phyloP scores from a whole-genome alignment of 2,329 filamentous ascomycete genomes.

The Penicillium glabrum region DNA sequence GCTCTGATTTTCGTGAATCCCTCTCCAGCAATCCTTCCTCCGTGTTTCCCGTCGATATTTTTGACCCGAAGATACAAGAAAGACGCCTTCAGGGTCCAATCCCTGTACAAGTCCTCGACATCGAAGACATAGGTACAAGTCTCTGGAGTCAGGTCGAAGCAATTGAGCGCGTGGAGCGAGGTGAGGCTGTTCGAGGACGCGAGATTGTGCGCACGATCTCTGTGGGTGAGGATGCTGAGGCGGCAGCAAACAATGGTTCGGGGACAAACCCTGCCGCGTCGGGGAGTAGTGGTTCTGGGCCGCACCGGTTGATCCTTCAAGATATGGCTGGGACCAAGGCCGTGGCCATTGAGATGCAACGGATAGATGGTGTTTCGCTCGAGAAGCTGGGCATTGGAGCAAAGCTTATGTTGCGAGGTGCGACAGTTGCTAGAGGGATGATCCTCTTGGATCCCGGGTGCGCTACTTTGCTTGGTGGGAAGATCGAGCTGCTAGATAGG shows the following conservation, averaged over 20 bases:
- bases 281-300: constrained; percentile 45
- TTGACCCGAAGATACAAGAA: constrained; percentile 56
- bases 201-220: constrained; percentile 76
- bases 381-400: constrained; percentile 67
- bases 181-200: constrained; percentile 61
- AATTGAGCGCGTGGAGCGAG: constrained; percentile 53
- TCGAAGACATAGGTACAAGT: constrained; percentile 78
- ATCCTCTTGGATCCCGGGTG: constrained; percentile 71
- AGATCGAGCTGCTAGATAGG: constrained; percentile 77
- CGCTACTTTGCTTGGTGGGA: constrained; percentile 79
- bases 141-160: constrained; percentile 86
- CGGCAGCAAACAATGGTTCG: constrained; percentile 19
- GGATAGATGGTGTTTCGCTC: constrained; percentile 65
- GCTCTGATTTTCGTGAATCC: constrained; percentile 70
- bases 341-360: constrained; percentile 70
- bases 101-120: constrained; percentile 77
- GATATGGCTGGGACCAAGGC: constrained; percentile 70
- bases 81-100: constrained; percentile 60
- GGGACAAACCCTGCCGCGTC: constrained; percentile 6
- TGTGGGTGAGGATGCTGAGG: constrained; percentile 50
- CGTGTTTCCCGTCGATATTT: constrained; percentile 59
- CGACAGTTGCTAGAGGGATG: constrained; percentile 68
- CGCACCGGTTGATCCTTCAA: constrained; percentile 80
- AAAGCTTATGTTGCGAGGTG: constrained; percentile 72
- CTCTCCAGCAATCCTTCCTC: constrained; percentile 47